Base-by-base conservation (phyloP, 1,284 basidiomycete genomes). In the Pseudozyma sp. region DNA sequence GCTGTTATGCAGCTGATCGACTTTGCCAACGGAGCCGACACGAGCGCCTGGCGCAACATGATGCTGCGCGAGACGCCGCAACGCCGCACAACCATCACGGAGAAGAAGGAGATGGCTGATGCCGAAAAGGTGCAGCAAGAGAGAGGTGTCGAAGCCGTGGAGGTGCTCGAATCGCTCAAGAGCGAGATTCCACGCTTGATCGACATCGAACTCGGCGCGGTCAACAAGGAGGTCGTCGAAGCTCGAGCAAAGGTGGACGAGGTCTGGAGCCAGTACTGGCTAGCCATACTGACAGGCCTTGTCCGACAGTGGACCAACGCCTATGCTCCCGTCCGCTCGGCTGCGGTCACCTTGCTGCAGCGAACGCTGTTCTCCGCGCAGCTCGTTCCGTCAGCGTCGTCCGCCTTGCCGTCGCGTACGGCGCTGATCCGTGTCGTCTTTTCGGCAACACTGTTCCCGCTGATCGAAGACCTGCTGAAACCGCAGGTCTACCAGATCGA, bases 391-490 rank as follows among this genome's bases (percentile, higher is more conserved):
- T 3, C 44, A 42, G 6, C 11, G 40, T n/a, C 40, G 40, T 7
- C n/a, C 40, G 24, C 33, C 4, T 89, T 92, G 73, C 88, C 69
- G 0, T 63, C 64, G 11, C 47, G 50, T 14, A 56, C 94, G 14
- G 90, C 92, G 63, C 90, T 92, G 24, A 65, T 62, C 34, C 60
- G 57, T 16, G 61, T 65, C 64, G 89, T 97, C 30, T 98, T 99
- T 87, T 91, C 93, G 81, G 89, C 90, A 29, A 91, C 97, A 49
- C 87, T 99, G 31, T 97, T 98, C 86, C 96, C 95, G 3, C 88
- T 97, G 31, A 86, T 98, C 35, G 94, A 98, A 72, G 94, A 97
- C 75, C 87, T 99, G 29, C 87, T 98, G 67, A 94, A 93, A 82
- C 91, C 93, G 4, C 91, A 94, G 69, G 89, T 92, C 8, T 90